Evolutionary conservation across 257 asterid species (phyloP), one percentile per base, ranked within the genome.

Genomic region (Paraleonurus japonicus): DNA sequence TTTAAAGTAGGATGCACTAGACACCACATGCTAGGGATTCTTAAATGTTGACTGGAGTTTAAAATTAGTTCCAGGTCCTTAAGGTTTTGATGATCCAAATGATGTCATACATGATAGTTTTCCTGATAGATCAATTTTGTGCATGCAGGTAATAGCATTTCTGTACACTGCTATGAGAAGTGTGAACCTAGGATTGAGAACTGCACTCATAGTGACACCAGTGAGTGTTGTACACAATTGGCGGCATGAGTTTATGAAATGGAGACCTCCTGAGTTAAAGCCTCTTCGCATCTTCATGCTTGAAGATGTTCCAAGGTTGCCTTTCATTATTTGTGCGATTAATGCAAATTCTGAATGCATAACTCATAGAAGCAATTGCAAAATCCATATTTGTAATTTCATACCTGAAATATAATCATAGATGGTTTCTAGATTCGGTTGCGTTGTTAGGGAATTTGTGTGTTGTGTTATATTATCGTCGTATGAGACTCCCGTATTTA

Each of bases 211-310:
- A 51, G 98, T 94, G 77, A 89, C 95, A 35, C 98, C 98, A 67
- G 96, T 94, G 43, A 94, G 99, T 80, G 99, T 94, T 64, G 76
- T 86, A 83, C 98, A 91, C 87, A 91, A 94, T 77, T 94, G 99
- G 99, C 85, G 96, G 54, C 79, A 76, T 41, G 99, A 94, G 83
- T 94, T 94, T 78, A 73, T 62, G 83, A 94, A 94, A 73, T 94
- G 99, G 99, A 83, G 85, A 62, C 99, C 99, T 48, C 81, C 91
- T 67, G 99, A 94, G 87, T 71, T 89, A 51, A 92, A 94, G 85
- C 90, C 98, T 78, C 92, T 92, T 58, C 95, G 95, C 30, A 85
- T 87, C 79, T 92, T 75, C 82, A 94, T 92, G 99, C 89, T 91
- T 68, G 93, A 94, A 81, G 99, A 94, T 83, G 99, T 85, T 80